Conservation (phyloP, 345 rosid species). For the thale cress (Arabidopsis thaliana) region DNA sequence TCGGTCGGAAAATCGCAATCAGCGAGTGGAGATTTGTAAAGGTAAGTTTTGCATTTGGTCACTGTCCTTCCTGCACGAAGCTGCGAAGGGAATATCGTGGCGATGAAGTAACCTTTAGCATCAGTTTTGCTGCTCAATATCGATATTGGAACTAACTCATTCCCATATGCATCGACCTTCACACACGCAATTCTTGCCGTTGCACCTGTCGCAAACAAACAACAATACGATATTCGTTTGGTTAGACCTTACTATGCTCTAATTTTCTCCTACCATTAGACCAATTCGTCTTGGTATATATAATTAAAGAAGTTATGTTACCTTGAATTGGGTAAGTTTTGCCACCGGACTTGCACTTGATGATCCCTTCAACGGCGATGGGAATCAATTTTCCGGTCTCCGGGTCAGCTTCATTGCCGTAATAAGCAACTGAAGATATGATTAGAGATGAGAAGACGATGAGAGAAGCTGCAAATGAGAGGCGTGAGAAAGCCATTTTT, state of each 20-base stretch:
- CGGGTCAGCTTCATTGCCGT: slow-evolving; percentile 39
- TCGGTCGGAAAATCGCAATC: slow-evolving; percentile 56
- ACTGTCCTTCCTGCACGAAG: slow-evolving; percentile 46
- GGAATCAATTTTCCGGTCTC: slow-evolving; percentile 44
- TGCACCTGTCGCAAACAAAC: slow-evolving; percentile 49
- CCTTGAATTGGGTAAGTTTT: slow-evolving; percentile 60
- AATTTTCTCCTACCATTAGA: not conserved
- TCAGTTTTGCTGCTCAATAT: slow-evolving; percentile 54
- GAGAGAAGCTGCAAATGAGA: slow-evolving; percentile 42
- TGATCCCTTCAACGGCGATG: slow-evolving; percentile 57
- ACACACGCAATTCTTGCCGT: slow-evolving; percentile 60
- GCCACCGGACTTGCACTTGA: slow-evolving; percentile 58
- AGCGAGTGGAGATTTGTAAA: slow-evolving; percentile 52
- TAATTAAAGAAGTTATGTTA: slow-evolving; percentile 29
- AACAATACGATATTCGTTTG: too few species aligned
- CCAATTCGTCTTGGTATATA: not conserved
- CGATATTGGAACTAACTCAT: slow-evolving; percentile 54
- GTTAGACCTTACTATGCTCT: not conserved
- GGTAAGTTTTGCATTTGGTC: slow-evolving; percentile 61
- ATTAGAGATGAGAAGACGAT: slow-evolving; percentile 44
- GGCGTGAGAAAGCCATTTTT: slow-evolving; percentile 41
- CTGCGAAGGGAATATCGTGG: slow-evolving; percentile 48
- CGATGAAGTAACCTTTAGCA: slow-evolving; percentile 61
- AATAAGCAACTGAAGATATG: slow-evolving; percentile 41
- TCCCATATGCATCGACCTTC: slow-evolving; percentile 53